Percentiles rank a stretch among this genome's conserved stretches.
Conservation (phyloP, 768 basidiomycete species). For the Lentinula detonsa region DNA sequence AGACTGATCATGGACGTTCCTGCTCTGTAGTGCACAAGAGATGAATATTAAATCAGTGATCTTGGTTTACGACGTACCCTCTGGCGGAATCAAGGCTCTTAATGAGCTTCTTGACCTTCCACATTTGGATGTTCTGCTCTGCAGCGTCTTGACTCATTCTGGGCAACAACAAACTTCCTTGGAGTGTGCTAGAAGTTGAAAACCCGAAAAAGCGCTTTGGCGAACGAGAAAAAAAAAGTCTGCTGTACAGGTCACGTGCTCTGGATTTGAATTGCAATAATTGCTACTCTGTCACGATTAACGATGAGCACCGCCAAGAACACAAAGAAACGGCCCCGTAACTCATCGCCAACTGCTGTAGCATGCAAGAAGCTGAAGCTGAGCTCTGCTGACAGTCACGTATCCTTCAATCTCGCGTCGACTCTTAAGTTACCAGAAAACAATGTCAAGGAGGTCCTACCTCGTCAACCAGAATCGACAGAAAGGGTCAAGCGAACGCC, state of each 20-base stretch:
- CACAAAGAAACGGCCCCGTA: neutral
- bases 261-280: no score
- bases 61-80: constrained; percentile 45
- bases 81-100: constrained; percentile 93
- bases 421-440: neutral
- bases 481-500: constrained; percentile 17
- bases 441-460: neutral
- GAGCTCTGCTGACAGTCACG: neutral
- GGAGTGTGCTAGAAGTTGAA: neutral
- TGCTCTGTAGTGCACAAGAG: constrained; percentile 42
- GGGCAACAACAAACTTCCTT: constrained; percentile 21
- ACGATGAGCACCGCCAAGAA: neutral
- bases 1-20: constrained; percentile 99
- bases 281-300: neutral
- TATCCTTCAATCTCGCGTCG: neutral
- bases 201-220: neutral
- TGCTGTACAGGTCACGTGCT: neutral
- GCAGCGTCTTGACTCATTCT: constrained; percentile 80
- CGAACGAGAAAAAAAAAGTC: neutral
- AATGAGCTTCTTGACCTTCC: constrained; percentile 99
- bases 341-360: neutral
- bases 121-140: constrained; percentile 96
- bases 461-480: neutral
- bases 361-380: neutral
- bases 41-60: constrained; percentile 17